A percentile compares a stretch with the other conserved stretches of the same genome.
Conservation (phyloP, 31 red algal species). For the Endocladia muricata region DNA sequence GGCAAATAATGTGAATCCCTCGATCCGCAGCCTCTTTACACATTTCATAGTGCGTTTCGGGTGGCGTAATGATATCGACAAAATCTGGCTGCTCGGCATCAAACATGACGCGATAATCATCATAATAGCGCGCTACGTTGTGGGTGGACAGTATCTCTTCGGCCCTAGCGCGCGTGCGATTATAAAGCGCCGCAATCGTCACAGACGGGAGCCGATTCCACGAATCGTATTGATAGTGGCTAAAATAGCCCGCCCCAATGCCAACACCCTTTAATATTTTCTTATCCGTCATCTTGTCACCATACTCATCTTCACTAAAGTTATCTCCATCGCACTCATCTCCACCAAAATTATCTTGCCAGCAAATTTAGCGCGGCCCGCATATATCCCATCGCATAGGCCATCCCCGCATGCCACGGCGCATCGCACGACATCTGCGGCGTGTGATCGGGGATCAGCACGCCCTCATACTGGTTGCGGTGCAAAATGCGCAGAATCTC, state of each 20-base stretch:
- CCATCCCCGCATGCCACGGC: too few species aligned
- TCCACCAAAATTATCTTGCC: too few species aligned
- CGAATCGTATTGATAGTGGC: not conserved
- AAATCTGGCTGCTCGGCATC: constrained; percentile 1
- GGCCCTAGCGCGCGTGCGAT: not conserved
- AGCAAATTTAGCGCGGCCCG: too few species aligned
- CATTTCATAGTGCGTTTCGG: not conserved
- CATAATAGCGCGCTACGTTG: not conserved
- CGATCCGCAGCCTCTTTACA: not conserved
- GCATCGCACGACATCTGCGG: too few species aligned
- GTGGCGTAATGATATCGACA: constrained; percentile 17
- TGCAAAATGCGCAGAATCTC: too few species aligned
- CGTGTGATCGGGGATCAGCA: too few species aligned
- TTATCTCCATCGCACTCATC: too few species aligned
- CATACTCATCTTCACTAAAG: too few species aligned
- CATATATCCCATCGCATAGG: too few species aligned
- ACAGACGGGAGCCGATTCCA: not conserved
- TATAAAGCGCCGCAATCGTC: not conserved
- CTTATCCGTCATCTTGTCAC: too few species aligned
- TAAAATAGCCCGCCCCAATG: not conserved
- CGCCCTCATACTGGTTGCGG: too few species aligned
- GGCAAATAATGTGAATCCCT: not conserved
- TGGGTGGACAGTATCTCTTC: too few species aligned
- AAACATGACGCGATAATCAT: not conserved
- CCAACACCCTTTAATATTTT: not conserved